These are phyloP conservation scores for Datura wrightii DNA, from an alignment of 257 asterid species.

Conservation along the genomic window DNA sequence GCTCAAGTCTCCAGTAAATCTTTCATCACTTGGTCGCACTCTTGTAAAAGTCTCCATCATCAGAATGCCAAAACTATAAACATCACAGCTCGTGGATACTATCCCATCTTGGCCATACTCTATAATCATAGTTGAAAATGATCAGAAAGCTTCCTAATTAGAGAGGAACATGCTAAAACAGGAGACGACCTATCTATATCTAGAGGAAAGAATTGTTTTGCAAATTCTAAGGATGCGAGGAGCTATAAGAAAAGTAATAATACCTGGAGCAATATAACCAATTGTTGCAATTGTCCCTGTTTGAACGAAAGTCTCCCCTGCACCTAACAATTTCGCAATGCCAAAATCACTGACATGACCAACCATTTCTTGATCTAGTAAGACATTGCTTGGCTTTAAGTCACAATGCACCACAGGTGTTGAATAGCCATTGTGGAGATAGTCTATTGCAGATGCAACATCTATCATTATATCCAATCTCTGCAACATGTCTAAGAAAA, in stretches of 20 bases:
- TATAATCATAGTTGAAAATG: not conserved
- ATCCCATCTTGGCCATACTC: conserved; percentile 1
- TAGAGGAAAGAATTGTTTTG: not conserved
- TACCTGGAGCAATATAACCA: not conserved
- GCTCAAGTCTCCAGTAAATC: not conserved
- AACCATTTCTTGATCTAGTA: not conserved
- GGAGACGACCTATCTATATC: not conserved
- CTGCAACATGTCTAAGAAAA: not conserved
- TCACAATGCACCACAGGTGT: not conserved
- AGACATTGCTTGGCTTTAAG: not conserved
- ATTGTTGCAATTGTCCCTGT: not conserved
- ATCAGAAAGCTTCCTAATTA: not conserved
- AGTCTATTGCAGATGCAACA: not conserved
- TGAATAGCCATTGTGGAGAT: not conserved
- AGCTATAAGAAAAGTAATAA: not conserved
- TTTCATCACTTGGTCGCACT: not conserved
- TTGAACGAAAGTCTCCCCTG: not conserved
- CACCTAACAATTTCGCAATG: not conserved
- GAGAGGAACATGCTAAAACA: no score
- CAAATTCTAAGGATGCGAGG: not conserved
- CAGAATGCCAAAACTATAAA: not conserved
- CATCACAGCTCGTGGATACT: not conserved
- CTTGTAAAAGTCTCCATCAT: not conserved
- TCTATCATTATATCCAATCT: not conserved
- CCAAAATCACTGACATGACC: conserved; percentile 1